Evolutionary conservation across 352 stramenopile genomes (phyloP).

Genomic region (Pythium biforme): DNA sequence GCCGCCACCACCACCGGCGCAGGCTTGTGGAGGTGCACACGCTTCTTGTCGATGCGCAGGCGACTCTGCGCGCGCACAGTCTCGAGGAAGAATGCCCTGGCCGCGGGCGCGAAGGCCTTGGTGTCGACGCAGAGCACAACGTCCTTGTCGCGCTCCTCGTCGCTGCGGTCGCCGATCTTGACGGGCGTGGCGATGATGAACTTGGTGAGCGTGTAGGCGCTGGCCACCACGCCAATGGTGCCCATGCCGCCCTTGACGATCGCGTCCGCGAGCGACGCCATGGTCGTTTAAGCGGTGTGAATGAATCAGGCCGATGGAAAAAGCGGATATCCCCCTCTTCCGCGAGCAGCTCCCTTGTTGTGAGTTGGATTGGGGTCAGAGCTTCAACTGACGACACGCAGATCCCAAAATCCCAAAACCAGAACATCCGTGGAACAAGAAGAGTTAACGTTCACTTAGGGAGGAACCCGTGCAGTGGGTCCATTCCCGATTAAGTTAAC

Average conservation of each 20-base stretch:
- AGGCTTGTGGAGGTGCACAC: slow-evolving; percentile 33
- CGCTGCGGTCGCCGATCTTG: slow-evolving; percentile 52
- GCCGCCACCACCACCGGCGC: slow-evolving; percentile 4
- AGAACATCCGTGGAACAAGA: neutral
- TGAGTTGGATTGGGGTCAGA: neutral
- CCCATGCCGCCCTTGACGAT: slow-evolving; percentile 71
- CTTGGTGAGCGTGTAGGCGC: slow-evolving; percentile 75
- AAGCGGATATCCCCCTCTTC: neutral
- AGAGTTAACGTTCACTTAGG: slow-evolving; percentile 9
- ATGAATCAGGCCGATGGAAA: neutral
- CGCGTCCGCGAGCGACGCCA: slow-evolving; percentile 56
- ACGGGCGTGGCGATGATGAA: slow-evolving; percentile 75
- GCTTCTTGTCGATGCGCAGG: slow-evolving; percentile 49
- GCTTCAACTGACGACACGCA: slow-evolving; percentile 25
- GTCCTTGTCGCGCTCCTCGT: slow-evolving; percentile 63
- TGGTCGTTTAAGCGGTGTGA: slow-evolving; percentile 8
- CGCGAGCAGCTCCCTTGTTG: neutral
- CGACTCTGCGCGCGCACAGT: slow-evolving; percentile 65
- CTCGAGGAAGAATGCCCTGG: slow-evolving; percentile 67
- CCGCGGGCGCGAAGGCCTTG: slow-evolving; percentile 45
- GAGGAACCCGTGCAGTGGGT: neutral
- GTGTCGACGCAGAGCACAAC: slow-evolving; percentile 72
- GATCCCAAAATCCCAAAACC: neutral
- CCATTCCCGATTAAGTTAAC: slow-evolving; percentile 10
- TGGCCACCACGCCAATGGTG: slow-evolving; percentile 69